These are phyloP conservation scores for Colletotrichum sp. DNA, from an alignment of 2,329 filamentous ascomycete species.

Conservation along the genomic window DNA sequence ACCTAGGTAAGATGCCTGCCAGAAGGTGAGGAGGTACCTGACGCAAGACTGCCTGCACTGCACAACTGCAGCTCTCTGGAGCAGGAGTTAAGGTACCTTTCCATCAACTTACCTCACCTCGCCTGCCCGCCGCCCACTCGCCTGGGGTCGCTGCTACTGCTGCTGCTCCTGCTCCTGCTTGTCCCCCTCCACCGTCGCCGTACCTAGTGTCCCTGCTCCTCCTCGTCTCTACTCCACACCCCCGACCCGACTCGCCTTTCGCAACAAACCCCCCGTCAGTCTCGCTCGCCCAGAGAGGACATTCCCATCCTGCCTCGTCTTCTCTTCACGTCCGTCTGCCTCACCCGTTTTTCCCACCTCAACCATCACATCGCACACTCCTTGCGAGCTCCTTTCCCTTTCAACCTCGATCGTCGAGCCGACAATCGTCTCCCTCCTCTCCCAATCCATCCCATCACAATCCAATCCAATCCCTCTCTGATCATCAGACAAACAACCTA, in stretches of 20 bases:
- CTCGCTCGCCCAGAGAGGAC: slow-evolving; percentile 21
- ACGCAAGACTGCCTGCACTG: not conserved
- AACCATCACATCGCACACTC: slow-evolving; percentile 23
- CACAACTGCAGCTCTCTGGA: not conserved
- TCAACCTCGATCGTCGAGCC: slow-evolving; percentile 19
- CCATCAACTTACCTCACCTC: not conserved
- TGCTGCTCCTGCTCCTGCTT: not conserved
- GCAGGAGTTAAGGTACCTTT: not conserved
- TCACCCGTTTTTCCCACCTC: slow-evolving; percentile 23
- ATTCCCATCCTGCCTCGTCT: slow-evolving; percentile 23
- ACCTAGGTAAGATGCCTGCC: not conserved
- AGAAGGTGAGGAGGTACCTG: not conserved
- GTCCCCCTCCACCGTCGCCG: slow-evolving; percentile 8
- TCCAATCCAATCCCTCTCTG: slow-evolving; percentile 15
- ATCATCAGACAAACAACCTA: slow-evolving; percentile 16
- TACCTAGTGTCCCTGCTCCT: not conserved
- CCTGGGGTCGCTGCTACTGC: not conserved
- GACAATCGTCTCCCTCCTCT: slow-evolving; percentile 12
- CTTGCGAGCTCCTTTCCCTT: slow-evolving; percentile 24
- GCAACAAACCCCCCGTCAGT: slow-evolving; percentile 22
- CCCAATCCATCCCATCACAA: slow-evolving; percentile 11
- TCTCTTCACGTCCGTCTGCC: slow-evolving; percentile 22
- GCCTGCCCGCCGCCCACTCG: not conserved
- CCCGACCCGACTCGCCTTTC: slow-evolving; percentile 20
- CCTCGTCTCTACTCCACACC: slow-evolving; percentile 13